These are phyloP conservation scores for Mycena sanguinolenta DNA, from an alignment of 768 basidiomycete genomes.

Conservation along the genomic window DNA sequence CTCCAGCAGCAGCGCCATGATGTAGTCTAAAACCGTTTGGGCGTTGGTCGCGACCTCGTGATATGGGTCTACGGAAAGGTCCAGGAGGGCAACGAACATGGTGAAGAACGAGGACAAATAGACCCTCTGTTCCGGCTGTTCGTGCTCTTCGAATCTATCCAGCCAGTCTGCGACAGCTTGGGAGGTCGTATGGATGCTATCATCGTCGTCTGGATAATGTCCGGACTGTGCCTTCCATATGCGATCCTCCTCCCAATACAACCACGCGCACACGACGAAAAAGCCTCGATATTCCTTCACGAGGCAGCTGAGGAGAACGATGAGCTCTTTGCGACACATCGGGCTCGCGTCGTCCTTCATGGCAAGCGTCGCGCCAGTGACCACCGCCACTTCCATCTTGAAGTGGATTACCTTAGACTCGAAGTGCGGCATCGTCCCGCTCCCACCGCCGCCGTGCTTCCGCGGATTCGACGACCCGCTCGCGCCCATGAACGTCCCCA, in stretches of 20 bases:
- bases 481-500: slow-evolving; percentile 94
- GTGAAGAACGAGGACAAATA: slow-evolving; percentile 94
- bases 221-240: slow-evolving; percentile 64
- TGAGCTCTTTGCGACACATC: slow-evolving; percentile 94
- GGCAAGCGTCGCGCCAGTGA: slow-evolving; percentile 88
- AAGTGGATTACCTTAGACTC: slow-evolving; percentile 82
- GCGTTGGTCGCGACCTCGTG: slow-evolving; percentile 93
- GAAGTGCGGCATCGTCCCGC: slow-evolving; percentile 82
- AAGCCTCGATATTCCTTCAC: slow-evolving; percentile 98
- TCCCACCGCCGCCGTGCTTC: slow-evolving; percentile 86
- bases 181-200: slow-evolving; percentile 61
- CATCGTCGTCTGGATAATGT: slow-evolving; percentile 68
- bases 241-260: slow-evolving; percentile 94
- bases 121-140: slow-evolving; percentile 84
- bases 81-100: slow-evolving; percentile 88
- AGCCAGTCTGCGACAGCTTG: slow-evolving; percentile 86
- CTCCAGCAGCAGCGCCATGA: slow-evolving; percentile 90
- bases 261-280: slow-evolving; percentile 96
- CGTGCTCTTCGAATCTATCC: slow-evolving; percentile 75
- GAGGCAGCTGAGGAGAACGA: slow-evolving; percentile 91
- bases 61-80: slow-evolving; percentile 93
- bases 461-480: slow-evolving; percentile 78
- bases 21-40: slow-evolving; percentile 92
- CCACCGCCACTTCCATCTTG: slow-evolving; percentile 92
- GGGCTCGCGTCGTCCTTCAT: slow-evolving; percentile 96